A percentile compares a stretch with the other conserved stretches of the same genome.
phyloP scores from a whole-genome alignment of 2,329 filamentous ascomycete genomes.

The Ambrosiella beaveri region DNA sequence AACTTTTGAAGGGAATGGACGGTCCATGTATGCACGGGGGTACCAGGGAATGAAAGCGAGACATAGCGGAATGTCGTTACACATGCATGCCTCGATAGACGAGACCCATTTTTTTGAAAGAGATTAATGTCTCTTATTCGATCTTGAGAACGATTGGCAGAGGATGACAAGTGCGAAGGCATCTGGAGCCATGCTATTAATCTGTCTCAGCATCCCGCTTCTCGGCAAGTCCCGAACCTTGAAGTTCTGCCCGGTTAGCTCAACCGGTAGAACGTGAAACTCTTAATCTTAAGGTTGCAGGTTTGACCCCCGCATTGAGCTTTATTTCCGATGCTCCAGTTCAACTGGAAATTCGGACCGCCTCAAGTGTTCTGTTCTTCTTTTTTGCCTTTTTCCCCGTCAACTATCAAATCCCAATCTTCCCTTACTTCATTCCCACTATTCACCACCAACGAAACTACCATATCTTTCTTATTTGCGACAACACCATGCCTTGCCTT shows the following conservation, averaged over 20 bases:
- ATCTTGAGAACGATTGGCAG: no score
- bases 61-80: neutral
- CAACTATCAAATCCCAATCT: neutral
- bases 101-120: neutral
- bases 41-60: neutral
- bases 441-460: neutral
- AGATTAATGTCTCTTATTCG: neutral
- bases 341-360: constrained; percentile 7
- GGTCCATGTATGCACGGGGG: neutral
- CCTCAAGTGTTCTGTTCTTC: neutral
- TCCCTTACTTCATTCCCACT: neutral
- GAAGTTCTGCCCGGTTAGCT: constrained; percentile 37
- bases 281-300: constrained; percentile 36
- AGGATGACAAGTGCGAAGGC: no score
- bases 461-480: neutral
- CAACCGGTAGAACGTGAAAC: constrained; percentile 60
- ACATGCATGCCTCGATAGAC: neutral
- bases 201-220: neutral
- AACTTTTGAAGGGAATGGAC: no score
- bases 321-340: constrained; percentile 14
- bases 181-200: neutral
- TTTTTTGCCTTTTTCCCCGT: neutral
- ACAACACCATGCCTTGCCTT: no score
- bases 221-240: neutral
- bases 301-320: constrained; percentile 23